Conservation (phyloP, 108 stramenopile species). For the Nannochloropsis gaditana region DNA sequence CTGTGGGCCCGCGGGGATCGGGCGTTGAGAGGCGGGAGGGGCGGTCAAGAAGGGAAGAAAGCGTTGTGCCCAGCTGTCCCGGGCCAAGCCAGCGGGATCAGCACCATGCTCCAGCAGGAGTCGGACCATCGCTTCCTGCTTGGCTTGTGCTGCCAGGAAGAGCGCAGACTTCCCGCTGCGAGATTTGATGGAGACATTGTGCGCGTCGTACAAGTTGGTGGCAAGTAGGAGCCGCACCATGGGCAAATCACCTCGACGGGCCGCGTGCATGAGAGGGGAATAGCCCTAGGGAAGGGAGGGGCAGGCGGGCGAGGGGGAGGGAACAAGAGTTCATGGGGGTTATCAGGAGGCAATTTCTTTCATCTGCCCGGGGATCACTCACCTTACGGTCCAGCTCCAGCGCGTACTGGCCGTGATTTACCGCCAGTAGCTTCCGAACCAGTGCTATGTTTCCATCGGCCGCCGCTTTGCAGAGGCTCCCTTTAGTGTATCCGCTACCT, state of each 20-base stretch:
- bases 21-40: background rate
- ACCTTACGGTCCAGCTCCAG: background rate
- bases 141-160: background rate
- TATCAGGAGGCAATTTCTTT: background rate
- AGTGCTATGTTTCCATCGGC: background rate
- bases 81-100: background rate
- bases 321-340: background rate
- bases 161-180: background rate
- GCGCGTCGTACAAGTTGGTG: constrained; percentile 1
- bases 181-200: background rate
- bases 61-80: background rate
- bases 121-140: background rate
- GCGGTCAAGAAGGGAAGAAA: background rate
- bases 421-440: background rate
- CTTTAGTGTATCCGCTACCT: background rate
- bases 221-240: background rate
- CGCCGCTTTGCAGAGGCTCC: background rate
- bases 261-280: background rate
- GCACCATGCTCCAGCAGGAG: background rate
- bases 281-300: background rate
- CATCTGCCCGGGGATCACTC: background rate
- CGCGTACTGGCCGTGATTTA: constrained; percentile 19
- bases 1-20: background rate
- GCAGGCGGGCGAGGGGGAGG: background rate
- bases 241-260: background rate